Evolutionary conservation across 2,329 filamentous ascomycete species (phyloP), one percentile per base, ranked within the genome.

Genomic region (Colletotrichum camelliae): DNA sequence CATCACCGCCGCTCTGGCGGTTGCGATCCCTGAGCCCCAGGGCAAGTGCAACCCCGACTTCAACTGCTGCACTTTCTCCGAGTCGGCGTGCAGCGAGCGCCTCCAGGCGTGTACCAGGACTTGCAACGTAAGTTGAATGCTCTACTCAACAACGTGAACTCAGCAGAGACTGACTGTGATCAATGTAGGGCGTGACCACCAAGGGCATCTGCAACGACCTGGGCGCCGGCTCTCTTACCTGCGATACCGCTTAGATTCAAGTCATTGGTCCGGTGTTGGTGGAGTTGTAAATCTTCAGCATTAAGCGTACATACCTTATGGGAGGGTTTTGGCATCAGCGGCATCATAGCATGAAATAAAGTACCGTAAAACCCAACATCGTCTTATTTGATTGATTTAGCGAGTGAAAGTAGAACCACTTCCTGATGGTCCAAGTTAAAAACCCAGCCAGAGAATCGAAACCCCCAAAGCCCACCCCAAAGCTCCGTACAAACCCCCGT

Each of bases 1-100:
- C 64, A 48, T 48, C 13, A 55, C 16, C 64, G 52, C 64, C 24
- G 39, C 64, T 27, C 64, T 67, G 27, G 64, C 64, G 16, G 39
- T 24, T n/a, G 64, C 64, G 12, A 39, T 67, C 18, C 43, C 64
- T 12, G 64, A 55, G 64, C 64, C 64, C 27, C 64, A 67, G 39
- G 43, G n/a, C n/a, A 21, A 21, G 21, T 67, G 64, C 64, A 67
- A 67, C 64, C 64, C 64, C 7, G 27, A 31, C 24, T 35, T 55
- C 18, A 67, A 67, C 64, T 67, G 64, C 21, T 67, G 64, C 39
- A 67, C 64, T 12, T 55, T 15, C 27, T 52, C 39, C 9, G 64
- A 67, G 64, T 37, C 64, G 13, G 24, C 64, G 33, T 67, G 64
- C 64, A 67, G 52, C n/a, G 39, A 29, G 21, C 37, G 37, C 13